phyloP scores from a whole-genome alignment of 306 rosid genomes.

The Malus domestica region ASM211411v1 NC_041799.1:2416501-2417000 shows the following conservation, averaged over 20 bases:
- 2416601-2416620: no score
- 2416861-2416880: neutral
- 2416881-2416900: slow-evolving; percentile 22
- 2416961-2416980: slow-evolving; percentile 9
- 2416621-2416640: neutral
- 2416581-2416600: no score
- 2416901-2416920: slow-evolving; percentile 30
- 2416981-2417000: neutral
- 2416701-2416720: slow-evolving; percentile 39
- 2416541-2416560: no score
- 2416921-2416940: slow-evolving; percentile 44
- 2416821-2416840: neutral
- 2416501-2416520: no score
- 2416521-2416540: no score
- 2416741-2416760: neutral
- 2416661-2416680: neutral
- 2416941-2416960: slow-evolving; percentile 25
- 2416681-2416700: slow-evolving; percentile 34
- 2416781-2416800: neutral
- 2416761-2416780: no score
- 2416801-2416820: neutral
- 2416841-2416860: neutral
- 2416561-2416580: no score
- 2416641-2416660: neutral
- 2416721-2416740: slow-evolving; percentile 38